Evolutionary conservation across 768 basidiomycete species (phyloP).

Genomic region (Pholiota molesta): DNA sequence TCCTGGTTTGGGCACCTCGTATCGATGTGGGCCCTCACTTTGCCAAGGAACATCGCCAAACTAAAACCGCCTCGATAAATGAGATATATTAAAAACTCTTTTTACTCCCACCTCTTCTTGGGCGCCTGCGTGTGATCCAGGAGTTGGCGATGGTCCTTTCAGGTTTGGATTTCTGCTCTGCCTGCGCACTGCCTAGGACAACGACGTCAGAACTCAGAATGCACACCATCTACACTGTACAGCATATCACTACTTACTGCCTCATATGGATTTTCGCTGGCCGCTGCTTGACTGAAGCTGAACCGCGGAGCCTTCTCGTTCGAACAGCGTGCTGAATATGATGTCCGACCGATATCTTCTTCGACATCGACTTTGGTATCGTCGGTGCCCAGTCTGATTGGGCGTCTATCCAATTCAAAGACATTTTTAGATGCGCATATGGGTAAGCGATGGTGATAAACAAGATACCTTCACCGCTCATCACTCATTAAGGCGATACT

Average conservation of each 20-base stretch:
- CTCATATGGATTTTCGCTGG: neutral
- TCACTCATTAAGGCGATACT: neutral
- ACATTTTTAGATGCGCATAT: neutral
- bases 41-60: conserved; percentile 24
- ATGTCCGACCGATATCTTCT: neutral
- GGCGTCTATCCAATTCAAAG: neutral
- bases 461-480: neutral
- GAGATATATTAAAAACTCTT: neutral
- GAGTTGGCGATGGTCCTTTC: conserved; percentile 15
- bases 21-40: conserved; percentile 24
- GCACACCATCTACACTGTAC: neutral
- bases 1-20: conserved; percentile 18
- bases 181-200: conserved; percentile 6
- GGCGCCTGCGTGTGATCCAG: conserved; percentile 1
- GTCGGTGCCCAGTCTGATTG: neutral
- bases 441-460: neutral
- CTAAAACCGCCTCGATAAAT: neutral
- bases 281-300: neutral
- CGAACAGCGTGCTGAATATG: neutral
- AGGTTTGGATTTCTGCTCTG: conserved; percentile 17
- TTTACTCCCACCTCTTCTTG: neutral
- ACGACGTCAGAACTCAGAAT: neutral
- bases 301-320: conserved; percentile 5
- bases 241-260: neutral
- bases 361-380: conserved; percentile 8